These are phyloP conservation scores for Ophiocordyceps australis DNA, from an alignment of 2,329 filamentous ascomycete species.

Conservation along the genomic window DNA sequence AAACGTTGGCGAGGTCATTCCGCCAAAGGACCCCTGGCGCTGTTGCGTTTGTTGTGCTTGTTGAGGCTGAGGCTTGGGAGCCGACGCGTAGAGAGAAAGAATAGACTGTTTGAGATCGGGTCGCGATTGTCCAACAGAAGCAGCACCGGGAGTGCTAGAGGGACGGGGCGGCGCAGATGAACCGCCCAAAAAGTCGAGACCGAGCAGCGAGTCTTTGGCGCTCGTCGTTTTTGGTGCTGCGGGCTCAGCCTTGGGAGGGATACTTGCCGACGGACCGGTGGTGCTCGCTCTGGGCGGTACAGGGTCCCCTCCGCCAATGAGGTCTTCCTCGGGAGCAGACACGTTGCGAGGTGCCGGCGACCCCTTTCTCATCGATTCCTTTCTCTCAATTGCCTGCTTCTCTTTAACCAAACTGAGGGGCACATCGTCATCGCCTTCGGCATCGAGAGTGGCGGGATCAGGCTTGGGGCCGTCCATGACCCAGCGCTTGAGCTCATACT, in stretches of 20 bases:
- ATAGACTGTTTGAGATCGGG: constrained; percentile 97
- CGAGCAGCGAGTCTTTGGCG: constrained; percentile 77
- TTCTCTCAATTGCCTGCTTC: constrained; percentile 44
- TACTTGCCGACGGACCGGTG: constrained; percentile 43
- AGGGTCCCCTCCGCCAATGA: constrained; percentile 65
- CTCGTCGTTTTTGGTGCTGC: constrained; percentile 51
- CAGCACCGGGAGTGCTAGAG: constrained; percentile 58
- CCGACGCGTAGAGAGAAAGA: constrained; percentile 78
- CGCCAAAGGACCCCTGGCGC: constrained; percentile 46
- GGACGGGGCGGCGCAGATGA: constrained; percentile 57
- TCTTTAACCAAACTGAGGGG: constrained; percentile 44
- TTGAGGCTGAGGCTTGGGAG: constrained; percentile 54
- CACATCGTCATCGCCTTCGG: constrained; percentile 71
- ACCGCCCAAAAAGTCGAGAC: constrained; percentile 79
- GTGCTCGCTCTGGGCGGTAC: constrained; percentile 56
- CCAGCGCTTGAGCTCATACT: constrained; percentile 98
- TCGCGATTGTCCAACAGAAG: constrained; percentile 48
- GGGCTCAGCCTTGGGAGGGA: constrained; percentile 40
- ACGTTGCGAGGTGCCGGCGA: constrained; percentile 13
- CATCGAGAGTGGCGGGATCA: constrained; percentile 74
- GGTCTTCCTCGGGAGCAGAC: constrained; percentile 43
- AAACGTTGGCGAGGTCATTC: constrained; percentile 39
- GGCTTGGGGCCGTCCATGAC: constrained; percentile 96
- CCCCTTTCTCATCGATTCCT: constrained; percentile 41
- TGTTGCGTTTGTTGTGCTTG: constrained; percentile 21